Evolutionary conservation across 768 basidiomycete genomes (phyloP), one percentile per base, ranked within the genome.

Genomic region (Rhodosporidiobolus sp.): DNA sequence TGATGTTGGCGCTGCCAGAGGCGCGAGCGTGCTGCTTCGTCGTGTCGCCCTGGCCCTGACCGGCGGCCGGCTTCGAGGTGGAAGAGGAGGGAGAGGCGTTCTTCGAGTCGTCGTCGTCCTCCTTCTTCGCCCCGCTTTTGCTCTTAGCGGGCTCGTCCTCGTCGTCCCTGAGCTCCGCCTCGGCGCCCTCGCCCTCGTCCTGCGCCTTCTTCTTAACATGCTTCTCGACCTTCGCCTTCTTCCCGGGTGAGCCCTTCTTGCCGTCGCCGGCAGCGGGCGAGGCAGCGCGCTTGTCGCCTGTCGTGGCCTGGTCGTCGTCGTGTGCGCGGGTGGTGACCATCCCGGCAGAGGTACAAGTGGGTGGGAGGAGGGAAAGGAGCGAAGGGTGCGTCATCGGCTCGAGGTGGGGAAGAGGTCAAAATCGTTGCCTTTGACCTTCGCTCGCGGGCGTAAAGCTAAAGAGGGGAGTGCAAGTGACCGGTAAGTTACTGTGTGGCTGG

Each of bases 321-420:
- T 69, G 62, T 26, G 67, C 55, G 67, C 67, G 72, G 3, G 72
- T 73, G 28, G 56, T 57, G 24, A 56, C 55, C 70, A 72, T 72
- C 2, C 5, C 34, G 49, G 34, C 45, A 14, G 38, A 43, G 20
- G 49, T 30, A 49, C 30, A 12, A 12, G 24, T 19, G 58, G 45
- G 61, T 30, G 54, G 19, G 61, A 63, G 54, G 57, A 58, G 59
- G 28, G 49, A 11, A 43, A 50, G 65, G 38, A 6, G 32, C 7
- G 45, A 43, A 14, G 38, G 38, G 7, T 7, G 14, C 38, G 38
- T 43, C 38, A 14, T 43, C 38, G 38, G 38, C 38, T 43, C 38
- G 38, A 43, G 38, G 38, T 43, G 38, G 38, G 38, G 38, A 7
- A 14, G 38, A 43, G 38, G 38, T 43, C 38, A 43, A 43, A n/a